phyloP scores from a whole-genome alignment of 2,329 filamentous ascomycete species.

The Diaporthe velutina region DNA sequence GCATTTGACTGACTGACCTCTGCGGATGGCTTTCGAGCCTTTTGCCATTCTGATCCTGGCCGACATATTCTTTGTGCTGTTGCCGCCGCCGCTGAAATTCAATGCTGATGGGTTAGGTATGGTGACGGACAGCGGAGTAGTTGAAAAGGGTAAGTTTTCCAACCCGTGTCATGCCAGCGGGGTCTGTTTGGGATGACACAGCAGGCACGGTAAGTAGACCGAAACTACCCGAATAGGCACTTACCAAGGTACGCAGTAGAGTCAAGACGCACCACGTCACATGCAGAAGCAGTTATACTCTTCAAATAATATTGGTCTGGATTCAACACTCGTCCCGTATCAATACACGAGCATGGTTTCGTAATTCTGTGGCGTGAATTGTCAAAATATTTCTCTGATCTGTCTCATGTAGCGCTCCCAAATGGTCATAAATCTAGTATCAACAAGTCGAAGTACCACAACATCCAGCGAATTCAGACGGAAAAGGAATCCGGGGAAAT shows the following conservation, averaged over 20 bases:
- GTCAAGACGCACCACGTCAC: neutral
- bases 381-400: neutral
- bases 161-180: neutral
- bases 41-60: neutral
- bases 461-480: neutral
- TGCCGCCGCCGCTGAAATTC: neutral
- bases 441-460: neutral
- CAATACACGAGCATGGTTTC: neutral
- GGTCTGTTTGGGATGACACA: neutral
- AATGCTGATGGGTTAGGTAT: neutral
- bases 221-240: slow-evolving; percentile 1
- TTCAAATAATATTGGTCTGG: neutral
- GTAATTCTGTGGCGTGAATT: neutral
- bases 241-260: neutral
- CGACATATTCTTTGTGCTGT: neutral
- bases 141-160: neutral
- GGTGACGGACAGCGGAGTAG: neutral
- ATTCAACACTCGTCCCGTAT: neutral
- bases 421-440: neutral
- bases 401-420: neutral
- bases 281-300: neutral
- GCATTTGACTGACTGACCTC: neutral
- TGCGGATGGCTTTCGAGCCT: slow-evolving; percentile 13
- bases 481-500: no score
- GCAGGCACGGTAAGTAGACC: neutral